Evolutionary conservation across 371 early-diverging fungal genomes (phyloP).

Genomic region (Basidiobolus meristosporus): DNA sequence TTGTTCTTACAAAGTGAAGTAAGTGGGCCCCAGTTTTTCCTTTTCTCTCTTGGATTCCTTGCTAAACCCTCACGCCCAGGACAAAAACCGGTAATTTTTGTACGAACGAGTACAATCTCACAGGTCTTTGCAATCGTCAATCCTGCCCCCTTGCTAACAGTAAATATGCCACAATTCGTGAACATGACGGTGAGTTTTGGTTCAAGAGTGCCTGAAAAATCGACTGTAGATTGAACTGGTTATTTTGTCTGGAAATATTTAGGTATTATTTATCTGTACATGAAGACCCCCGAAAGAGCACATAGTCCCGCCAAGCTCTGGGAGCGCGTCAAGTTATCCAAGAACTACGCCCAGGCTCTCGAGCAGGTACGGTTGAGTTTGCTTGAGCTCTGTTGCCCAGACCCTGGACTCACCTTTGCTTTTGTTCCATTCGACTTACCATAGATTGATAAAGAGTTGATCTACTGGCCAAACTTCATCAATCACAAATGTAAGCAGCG

Average conservation of each 20-base stretch:
- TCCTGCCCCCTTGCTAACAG: constrained; percentile 98
- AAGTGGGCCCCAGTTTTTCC: constrained; percentile 9
- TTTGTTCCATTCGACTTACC: too few species aligned
- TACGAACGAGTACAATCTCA: constrained; percentile 95
- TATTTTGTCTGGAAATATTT: neutral
- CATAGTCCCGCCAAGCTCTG: constrained; percentile 91
- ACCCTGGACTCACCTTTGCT: too few species aligned
- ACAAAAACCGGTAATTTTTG: constrained; percentile 83
- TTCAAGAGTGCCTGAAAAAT: neutral
- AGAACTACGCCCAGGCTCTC: constrained; percentile 84
- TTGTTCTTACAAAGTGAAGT: constrained; percentile 93
- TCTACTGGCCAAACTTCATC: constrained; percentile 82
- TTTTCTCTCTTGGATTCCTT: neutral
- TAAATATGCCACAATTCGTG: constrained; percentile 96
- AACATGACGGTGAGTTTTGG: constrained; percentile 43
- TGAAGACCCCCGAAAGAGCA: constrained; percentile 96
- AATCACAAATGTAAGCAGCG: constrained; percentile 98
- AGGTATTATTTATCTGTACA: constrained; percentile 72
- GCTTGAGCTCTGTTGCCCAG: too few species aligned
- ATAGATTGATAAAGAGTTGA: constrained; percentile 82
- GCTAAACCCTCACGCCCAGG: constrained; percentile 12
- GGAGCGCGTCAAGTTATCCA: constrained; percentile 84
- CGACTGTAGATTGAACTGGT: neutral
- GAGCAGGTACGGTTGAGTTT: too few species aligned
- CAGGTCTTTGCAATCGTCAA: constrained; percentile 92